phyloP scores from a whole-genome alignment of 345 rosid species.

The Schrenkiella parvula region DNA sequence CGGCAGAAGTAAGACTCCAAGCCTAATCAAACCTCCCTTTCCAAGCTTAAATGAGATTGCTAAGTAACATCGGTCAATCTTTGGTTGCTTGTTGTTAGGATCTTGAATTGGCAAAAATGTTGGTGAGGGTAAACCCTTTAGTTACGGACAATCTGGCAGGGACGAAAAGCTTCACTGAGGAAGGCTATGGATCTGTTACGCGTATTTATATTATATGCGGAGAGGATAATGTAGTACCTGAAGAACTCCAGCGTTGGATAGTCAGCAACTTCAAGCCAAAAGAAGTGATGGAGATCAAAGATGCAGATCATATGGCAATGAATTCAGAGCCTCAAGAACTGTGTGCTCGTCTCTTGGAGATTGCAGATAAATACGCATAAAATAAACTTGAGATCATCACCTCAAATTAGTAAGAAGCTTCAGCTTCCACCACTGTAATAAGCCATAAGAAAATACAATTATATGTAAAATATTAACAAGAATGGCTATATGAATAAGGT shows the following conservation, averaged over 20 bases:
- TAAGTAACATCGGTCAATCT: background rate
- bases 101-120: slow-evolving; percentile 32
- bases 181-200: slow-evolving; percentile 25
- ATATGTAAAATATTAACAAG: no score
- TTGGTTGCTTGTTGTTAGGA: slow-evolving; percentile 15
- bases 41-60: background rate
- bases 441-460: background rate
- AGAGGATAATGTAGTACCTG: slow-evolving; percentile 11
- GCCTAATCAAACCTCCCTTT: background rate
- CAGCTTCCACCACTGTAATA: no score
- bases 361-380: slow-evolving; percentile 18
- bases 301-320: slow-evolving; percentile 43
- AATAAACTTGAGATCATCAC: no score
- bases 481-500: no score
- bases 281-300: slow-evolving; percentile 33
- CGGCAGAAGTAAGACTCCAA: background rate
- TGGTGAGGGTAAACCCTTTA: slow-evolving; percentile 33
- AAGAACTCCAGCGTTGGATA: slow-evolving; percentile 32
- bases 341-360: slow-evolving; percentile 2
- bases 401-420: no score
- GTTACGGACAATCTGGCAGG: slow-evolving; percentile 24
- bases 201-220: slow-evolving; percentile 31
- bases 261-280: slow-evolving; percentile 15
- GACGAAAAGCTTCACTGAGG: slow-evolving; percentile 19
- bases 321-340: slow-evolving; percentile 35